Conservation (phyloP, 768 basidiomycete genomes). For the Lactarius akahatsu region DNA sequence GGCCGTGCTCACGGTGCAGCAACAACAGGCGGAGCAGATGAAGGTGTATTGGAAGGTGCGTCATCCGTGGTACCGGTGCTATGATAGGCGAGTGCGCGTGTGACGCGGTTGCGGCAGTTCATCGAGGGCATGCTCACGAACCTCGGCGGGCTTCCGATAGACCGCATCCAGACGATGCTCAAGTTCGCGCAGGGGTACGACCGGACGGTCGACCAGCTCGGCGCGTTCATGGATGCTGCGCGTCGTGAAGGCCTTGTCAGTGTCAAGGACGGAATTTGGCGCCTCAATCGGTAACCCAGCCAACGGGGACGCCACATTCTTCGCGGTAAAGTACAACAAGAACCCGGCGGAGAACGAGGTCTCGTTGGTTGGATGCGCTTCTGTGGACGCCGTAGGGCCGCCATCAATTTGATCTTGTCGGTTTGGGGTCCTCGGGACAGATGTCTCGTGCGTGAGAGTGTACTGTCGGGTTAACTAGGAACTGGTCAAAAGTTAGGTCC, state of each 20-base stretch:
- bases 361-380: too few species aligned
- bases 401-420: background rate
- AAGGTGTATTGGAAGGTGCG: conserved; percentile 82
- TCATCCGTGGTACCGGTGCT: conserved; percentile 23
- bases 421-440: background rate
- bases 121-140: conserved; percentile 93
- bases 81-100: conserved; percentile 7
- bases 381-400: conserved; percentile 6
- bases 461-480: background rate
- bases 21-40: conserved; percentile 85
- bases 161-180: conserved; percentile 88
- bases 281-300: conserved; percentile 37
- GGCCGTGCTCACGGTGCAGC: conserved; percentile 56
- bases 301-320: background rate
- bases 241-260: conserved; percentile 73
- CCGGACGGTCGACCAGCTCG: conserved; percentile 74
- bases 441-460: too few species aligned
- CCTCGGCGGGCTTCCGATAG: conserved; percentile 68
- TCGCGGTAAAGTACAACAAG: background rate
- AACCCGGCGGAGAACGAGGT: background rate
- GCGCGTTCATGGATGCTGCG: conserved; percentile 76
- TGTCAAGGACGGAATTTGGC: conserved; percentile 72
- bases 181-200: conserved; percentile 83
- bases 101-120: conserved; percentile 43
- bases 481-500: background rate